Conservation (phyloP, 345 rosid species). For the Excoecaria cochinchinensis region DNA sequence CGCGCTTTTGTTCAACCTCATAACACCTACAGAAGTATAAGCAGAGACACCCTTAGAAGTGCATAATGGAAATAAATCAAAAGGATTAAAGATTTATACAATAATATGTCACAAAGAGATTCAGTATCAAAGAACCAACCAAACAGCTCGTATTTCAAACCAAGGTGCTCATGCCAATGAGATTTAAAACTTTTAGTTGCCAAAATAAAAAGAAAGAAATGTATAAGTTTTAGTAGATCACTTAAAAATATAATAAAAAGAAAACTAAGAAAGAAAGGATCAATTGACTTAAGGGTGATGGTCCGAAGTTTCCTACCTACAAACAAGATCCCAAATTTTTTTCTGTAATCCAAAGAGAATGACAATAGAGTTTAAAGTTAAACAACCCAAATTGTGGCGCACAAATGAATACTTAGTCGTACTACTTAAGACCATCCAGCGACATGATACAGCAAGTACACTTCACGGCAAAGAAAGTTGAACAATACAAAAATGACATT, state of each 20-base stretch:
- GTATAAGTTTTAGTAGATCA: no score
- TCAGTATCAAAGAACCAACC: background rate
- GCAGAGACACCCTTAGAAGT: conserved; percentile 14
- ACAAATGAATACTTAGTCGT: background rate
- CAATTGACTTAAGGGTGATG: background rate
- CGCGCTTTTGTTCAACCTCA: conserved; percentile 77
- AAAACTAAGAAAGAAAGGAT: background rate
- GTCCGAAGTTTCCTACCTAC: background rate
- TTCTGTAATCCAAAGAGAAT: background rate
- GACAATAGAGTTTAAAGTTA: background rate
- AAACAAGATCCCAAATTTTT: background rate
- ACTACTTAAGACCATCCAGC: background rate
- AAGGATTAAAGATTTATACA: background rate
- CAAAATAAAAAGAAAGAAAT: no score
- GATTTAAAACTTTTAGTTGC: background rate
- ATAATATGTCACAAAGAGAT: no score
- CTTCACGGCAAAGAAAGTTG: background rate
- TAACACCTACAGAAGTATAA: conserved; percentile 62
- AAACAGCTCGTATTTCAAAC: background rate
- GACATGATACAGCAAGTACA: background rate
- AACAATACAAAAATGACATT: background rate
- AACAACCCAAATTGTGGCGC: background rate
- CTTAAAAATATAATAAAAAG: no score
- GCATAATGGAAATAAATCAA: background rate
- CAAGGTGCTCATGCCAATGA: background rate